Percentiles rank a stretch among this genome's conserved stretches.
These are phyloP conservation scores for Lentinus polychrous DNA, from an alignment of 1,284 basidiomycete species.

Conservation along the genomic window DNA sequence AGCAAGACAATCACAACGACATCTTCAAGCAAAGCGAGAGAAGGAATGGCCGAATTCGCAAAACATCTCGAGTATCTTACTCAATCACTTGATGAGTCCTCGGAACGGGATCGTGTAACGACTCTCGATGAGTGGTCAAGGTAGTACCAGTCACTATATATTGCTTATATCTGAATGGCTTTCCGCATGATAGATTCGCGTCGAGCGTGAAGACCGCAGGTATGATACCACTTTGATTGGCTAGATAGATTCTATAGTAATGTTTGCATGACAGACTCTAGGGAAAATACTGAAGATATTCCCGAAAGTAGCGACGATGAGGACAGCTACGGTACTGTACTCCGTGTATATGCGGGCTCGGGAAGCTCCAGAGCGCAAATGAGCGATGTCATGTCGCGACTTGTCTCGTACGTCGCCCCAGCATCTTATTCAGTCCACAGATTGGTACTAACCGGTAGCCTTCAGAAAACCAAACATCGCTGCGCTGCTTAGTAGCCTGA, in stretches of 20 bases:
- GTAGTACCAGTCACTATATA: too few species aligned
- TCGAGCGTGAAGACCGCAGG: neutral
- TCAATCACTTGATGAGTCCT: constrained; percentile 20
- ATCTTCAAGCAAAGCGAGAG: too few species aligned
- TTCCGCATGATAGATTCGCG: neutral
- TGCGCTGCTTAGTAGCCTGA: constrained; percentile 24
- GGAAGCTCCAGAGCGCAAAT: neutral
- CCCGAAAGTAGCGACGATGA: constrained; percentile 12
- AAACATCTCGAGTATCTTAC: constrained; percentile 27
- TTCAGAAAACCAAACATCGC: constrained; percentile 28
- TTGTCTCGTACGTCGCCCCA: constrained; percentile 27
- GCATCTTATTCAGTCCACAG: constrained; percentile 10
- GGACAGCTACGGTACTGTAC: constrained; percentile 18
- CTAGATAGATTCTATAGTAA: neutral
- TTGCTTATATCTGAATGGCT: neutral
- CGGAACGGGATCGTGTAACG: constrained; percentile 24
- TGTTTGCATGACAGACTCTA: neutral
- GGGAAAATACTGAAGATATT: constrained; percentile 7
- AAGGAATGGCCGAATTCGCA: constrained; percentile 12
- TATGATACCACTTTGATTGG: neutral
- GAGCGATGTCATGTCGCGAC: constrained; percentile 17
- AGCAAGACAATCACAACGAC: too few species aligned
- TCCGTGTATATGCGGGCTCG: constrained; percentile 14
- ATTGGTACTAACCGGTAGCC: too few species aligned
- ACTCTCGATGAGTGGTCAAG: constrained; percentile 30